Evolutionary conservation across 441 rosid species (phyloP).

Genomic region (Bocquillonia castaneifolia): DNA sequence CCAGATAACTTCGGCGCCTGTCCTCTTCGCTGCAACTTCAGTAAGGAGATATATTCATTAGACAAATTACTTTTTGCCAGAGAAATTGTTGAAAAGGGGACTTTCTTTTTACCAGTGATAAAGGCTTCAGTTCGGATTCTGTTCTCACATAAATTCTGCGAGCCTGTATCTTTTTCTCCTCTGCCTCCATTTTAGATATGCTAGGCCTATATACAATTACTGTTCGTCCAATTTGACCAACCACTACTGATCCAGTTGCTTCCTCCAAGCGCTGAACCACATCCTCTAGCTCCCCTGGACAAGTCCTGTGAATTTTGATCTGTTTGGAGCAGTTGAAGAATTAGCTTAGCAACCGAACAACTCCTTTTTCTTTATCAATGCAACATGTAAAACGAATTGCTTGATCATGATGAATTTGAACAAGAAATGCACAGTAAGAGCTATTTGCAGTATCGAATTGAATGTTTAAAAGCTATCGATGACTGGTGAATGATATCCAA

Average conservation of each 20-base stretch:
- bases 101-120: conserved; percentile 28
- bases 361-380: neutral
- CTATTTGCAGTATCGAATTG: neutral
- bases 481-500: neutral
- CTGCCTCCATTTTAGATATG: conserved; percentile 66
- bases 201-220: conserved; percentile 80
- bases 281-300: conserved; percentile 72
- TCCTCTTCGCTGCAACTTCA: conserved; percentile 33
- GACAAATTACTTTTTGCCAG: neutral
- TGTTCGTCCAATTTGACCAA: conserved; percentile 75
- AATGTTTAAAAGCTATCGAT: too few species aligned
- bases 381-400: neutral
- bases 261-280: conserved; percentile 59
- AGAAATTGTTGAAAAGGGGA: neutral
- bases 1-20: conserved; percentile 25
- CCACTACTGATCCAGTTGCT: conserved; percentile 67
- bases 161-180: conserved; percentile 55
- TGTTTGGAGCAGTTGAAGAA: conserved; percentile 24
- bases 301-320: conserved; percentile 77
- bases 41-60: neutral
- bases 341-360: conserved; percentile 7
- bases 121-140: conserved; percentile 23
- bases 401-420: neutral
- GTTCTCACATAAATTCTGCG: conserved; percentile 35
- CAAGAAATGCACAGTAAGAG: neutral